A percentile compares a stretch with the other conserved stretches of the same genome.
These are phyloP conservation scores for Volutella citrinella DNA, from an alignment of 2,329 filamentous ascomycete genomes.

Conservation along the genomic window DNA sequence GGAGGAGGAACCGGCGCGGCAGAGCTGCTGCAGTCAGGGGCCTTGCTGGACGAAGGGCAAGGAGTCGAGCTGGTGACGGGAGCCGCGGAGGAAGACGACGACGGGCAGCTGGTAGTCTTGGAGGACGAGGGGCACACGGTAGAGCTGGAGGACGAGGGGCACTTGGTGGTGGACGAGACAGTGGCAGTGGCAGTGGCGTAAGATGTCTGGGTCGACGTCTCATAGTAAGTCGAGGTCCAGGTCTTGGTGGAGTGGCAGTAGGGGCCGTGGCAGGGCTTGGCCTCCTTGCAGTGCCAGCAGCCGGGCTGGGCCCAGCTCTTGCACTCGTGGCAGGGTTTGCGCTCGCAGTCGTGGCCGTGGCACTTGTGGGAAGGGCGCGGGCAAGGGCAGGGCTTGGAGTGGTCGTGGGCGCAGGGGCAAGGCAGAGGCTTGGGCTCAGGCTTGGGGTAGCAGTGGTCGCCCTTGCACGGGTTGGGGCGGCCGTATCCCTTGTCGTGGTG, in stretches of 20 bases:
- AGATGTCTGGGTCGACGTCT: too few relatives aligned
- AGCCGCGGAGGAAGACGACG: too few relatives aligned
- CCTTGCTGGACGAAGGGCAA: background rate
- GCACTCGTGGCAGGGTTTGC: constrained; percentile 26
- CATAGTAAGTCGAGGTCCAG: background rate
- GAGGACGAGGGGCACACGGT: background rate
- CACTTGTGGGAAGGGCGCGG: constrained; percentile 7
- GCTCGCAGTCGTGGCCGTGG: constrained; percentile 18
- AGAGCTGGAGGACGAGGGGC: background rate
- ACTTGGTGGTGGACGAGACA: background rate
- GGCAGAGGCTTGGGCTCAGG: constrained; percentile 12
- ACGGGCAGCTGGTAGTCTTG: background rate
- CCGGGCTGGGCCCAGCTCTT: constrained; percentile 27
- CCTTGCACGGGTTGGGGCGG: constrained; percentile 8
- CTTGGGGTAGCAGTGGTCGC: constrained; percentile 1
- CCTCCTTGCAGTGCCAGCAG: constrained; percentile 29
- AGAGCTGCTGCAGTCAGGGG: background rate
- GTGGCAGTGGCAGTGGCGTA: constrained; percentile 4
- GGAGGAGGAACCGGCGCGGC: background rate
- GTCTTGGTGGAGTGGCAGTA: background rate
- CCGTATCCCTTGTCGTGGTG: background rate
- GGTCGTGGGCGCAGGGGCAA: constrained; percentile 10
- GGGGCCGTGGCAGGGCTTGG: constrained; percentile 14
- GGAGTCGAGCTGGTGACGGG: background rate
- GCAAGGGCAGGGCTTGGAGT: constrained; percentile 6